A percentile compares a stretch with the other conserved stretches of the same genome.
Evolutionary conservation across 257 asterid genomes (phyloP).

Genomic region (Lycium ferocissimum): DNA sequence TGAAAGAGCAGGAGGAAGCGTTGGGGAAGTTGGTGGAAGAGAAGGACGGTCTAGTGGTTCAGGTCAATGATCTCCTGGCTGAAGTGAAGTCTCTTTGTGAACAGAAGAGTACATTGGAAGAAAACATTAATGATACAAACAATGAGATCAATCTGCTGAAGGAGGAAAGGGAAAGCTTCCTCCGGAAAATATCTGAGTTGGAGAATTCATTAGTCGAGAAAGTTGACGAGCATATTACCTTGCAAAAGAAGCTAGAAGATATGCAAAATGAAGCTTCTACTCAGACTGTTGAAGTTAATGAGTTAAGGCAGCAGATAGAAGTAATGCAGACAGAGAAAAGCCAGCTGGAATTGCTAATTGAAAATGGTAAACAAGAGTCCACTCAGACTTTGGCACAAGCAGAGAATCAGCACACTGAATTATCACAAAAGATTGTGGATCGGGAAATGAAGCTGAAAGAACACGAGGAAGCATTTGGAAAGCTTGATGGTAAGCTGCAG

Average conservation of each 20-base stretch:
- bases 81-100: conserved; percentile 48
- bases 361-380: conserved; percentile 58
- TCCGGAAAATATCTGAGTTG: conserved; percentile 47
- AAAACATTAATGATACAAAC: conserved; percentile 36
- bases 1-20: conserved; percentile 61
- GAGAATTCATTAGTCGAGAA: conserved; percentile 51
- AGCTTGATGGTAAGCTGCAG: conserved; percentile 47
- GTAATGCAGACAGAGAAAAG: conserved; percentile 57
- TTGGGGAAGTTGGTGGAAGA: conserved; percentile 54
- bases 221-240: conserved; percentile 46
- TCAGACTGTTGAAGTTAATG: conserved; percentile 44
- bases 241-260: conserved; percentile 58
- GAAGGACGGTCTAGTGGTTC: conserved; percentile 37
- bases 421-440: conserved; percentile 53
- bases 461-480: conserved; percentile 55
- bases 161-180: conserved; percentile 34
- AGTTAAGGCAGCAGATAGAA: conserved; percentile 55
- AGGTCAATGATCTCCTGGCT: conserved; percentile 44
- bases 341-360: conserved; percentile 54
- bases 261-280: conserved; percentile 53
- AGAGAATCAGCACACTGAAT: conserved; percentile 53
- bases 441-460: conserved; percentile 59
- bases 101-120: conserved; percentile 49
- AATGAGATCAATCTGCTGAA: conserved; percentile 38
- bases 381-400: conserved; percentile 48